A percentile compares a stretch with the other conserved stretches of the same genome.
These are phyloP conservation scores for Rhinocladiella similis DNA, from an alignment of 2,329 filamentous ascomycete species.

Conservation along the genomic window DNA sequence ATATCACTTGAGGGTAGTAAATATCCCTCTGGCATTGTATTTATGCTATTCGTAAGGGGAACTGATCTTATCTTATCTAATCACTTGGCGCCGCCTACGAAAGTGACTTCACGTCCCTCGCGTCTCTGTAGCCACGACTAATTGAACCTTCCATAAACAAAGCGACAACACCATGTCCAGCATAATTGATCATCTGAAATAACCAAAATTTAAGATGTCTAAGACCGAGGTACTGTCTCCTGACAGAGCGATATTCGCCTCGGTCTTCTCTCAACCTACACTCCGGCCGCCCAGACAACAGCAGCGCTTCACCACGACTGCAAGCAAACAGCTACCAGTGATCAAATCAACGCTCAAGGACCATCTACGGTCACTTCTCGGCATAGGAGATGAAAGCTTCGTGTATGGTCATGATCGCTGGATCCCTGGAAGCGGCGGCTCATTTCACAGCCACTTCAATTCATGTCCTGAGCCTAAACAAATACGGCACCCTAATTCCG, in stretches of 20 bases:
- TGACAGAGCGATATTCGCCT: slow-evolving; percentile 12
- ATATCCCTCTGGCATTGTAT: neutral
- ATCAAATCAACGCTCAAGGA: slow-evolving; percentile 6
- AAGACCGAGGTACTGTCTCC: slow-evolving; percentile 4
- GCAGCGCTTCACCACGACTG: slow-evolving; percentile 10
- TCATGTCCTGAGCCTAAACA: slow-evolving; percentile 13
- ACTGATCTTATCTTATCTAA: slow-evolving; percentile 7
- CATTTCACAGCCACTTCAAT: slow-evolving; percentile 20
- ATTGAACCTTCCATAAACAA: neutral
- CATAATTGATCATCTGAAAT: neutral
- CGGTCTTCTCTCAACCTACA: slow-evolving; percentile 16
- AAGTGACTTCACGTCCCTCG: neutral
- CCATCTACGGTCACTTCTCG: slow-evolving; percentile 20
- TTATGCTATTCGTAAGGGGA: too few species aligned
- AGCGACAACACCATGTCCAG: neutral
- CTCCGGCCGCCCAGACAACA: slow-evolving; percentile 16
- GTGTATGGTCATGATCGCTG: slow-evolving; percentile 12
- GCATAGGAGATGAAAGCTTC: slow-evolving; percentile 18
- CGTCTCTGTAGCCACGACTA: neutral
- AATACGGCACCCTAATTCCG: slow-evolving; percentile 16
- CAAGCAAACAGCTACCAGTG: slow-evolving; percentile 9
- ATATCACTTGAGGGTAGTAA: too few species aligned
- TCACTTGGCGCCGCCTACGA: neutral
- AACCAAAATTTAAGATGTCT: neutral
- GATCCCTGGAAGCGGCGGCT: slow-evolving; percentile 2